Evolutionary conservation across 116 monocot genomes (phyloP).

Genomic region (Dioscorea cayenensis): DNA sequence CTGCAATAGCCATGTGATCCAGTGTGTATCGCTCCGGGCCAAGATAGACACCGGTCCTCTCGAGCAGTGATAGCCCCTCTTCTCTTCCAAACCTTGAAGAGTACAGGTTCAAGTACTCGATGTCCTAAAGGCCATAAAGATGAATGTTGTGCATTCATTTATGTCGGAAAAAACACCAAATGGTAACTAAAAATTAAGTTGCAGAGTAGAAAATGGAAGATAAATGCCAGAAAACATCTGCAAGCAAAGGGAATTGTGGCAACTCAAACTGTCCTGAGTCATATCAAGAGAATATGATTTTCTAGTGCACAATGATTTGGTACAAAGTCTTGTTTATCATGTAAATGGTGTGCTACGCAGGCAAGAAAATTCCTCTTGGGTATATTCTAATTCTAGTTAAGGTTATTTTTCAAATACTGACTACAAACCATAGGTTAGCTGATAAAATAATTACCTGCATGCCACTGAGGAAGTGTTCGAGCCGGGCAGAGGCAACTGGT

Average conservation of each 20-base stretch:
- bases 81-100: slow-evolving; percentile 75
- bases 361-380: no score
- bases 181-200: neutral
- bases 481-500: slow-evolving; percentile 80
- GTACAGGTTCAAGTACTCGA: slow-evolving; percentile 85
- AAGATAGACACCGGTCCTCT: slow-evolving; percentile 77
- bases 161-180: neutral
- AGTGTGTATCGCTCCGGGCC: slow-evolving; percentile 83
- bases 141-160: neutral
- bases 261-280: no score
- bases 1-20: slow-evolving; percentile 80
- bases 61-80: slow-evolving; percentile 63
- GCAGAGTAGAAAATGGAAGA: neutral
- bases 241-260: no score
- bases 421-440: no score
- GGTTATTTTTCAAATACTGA: no score
- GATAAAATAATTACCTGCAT: slow-evolving; percentile 59
- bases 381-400: no score
- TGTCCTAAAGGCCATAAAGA: slow-evolving; percentile 49
- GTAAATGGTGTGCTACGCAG: no score
- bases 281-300: no score
- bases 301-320: no score
- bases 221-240: neutral
- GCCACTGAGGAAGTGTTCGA: slow-evolving; percentile 87
- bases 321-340: neutral